A percentile compares a stretch with the other conserved stretches of the same genome.
Evolutionary conservation across 2,329 filamentous ascomycete species (phyloP).

Genomic region (Fusarium oligoseptatum): DNA sequence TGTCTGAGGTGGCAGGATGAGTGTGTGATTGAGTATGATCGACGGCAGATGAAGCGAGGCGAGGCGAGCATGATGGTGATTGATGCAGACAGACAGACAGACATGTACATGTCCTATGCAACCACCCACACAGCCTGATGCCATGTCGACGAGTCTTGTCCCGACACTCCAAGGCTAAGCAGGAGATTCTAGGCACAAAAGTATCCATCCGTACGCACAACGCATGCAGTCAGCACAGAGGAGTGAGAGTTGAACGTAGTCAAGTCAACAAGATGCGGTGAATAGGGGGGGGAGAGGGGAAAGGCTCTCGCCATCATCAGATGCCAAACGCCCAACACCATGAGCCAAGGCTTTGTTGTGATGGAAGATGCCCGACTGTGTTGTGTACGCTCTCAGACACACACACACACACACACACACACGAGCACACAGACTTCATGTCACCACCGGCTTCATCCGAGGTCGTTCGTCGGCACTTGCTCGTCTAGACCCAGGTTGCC

Average conservation of each 20-base stretch:
- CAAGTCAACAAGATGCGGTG: neutral
- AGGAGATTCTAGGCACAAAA: neutral
- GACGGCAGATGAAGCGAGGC: neutral
- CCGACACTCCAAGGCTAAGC: neutral
- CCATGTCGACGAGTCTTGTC: neutral
- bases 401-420: neutral
- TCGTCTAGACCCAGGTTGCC: neutral
- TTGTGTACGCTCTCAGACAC: neutral
- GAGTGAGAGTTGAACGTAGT: neutral
- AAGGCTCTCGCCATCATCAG: neutral
- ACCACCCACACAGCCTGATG: neutral
- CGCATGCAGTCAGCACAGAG: neutral
- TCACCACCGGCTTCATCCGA: neutral
- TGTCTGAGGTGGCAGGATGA: neutral
- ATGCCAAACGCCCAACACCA: neutral
- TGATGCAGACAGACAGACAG: neutral
- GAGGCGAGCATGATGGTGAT: neutral
- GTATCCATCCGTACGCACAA: neutral
- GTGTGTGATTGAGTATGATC: neutral
- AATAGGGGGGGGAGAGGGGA: neutral
- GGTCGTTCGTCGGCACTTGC: neutral
- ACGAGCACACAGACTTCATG: neutral
- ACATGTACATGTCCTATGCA: neutral
- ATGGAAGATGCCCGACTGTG: neutral
- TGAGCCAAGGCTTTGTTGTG: slow-evolving; percentile 1